Base-by-base conservation (phyloP, 441 rosid species). In the Brassica balearica region DNA sequence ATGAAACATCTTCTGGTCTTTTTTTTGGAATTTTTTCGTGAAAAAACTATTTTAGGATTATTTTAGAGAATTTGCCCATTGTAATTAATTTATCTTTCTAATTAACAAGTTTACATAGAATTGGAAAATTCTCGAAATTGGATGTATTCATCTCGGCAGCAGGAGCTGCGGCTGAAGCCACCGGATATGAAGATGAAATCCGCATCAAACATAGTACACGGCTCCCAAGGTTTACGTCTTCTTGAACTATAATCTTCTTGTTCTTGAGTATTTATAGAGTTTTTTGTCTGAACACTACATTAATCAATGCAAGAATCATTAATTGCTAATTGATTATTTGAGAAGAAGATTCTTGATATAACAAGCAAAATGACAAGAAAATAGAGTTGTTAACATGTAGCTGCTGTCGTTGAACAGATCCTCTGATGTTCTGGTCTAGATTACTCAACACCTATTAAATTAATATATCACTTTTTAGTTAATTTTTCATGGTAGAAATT, bases 141-240 rank as follows among this genome's bases (percentile, higher is more conserved):
- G 88, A 89, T 1, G 94, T 65, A 29, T 90, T 74, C 77, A 87
- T 85, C 83, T 81, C 80, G 82, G 87, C 98, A 51, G 71, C 69
- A 0, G 74, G 60, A 67, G 81, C 77, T 6, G 77, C 68, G 0
- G 81, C 77, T 60, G 77, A 73, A 77, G 97, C 87, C 34, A 95
- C 92, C 3, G 95, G 95, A 82, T 85, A 92, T 19, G 93, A 88
- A 85, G 91, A 90, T 20, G 97, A 87, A 22, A 94, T 85, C 0
- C 97, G 97, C 48, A 96, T 97, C n/a, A 96, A 83, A 77, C 99
- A 94, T 29, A 96, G 77, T 34, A 98, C 99, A 69, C 92, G 87
- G 84, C 97, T 91, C 72, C 87, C 82, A 1, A 96, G 91, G 80
- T 92, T 94, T 32, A 73, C 65, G 95, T 64, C 80, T 89, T 56